A percentile compares a stretch with the other conserved stretches of the same genome.
phyloP scores from a whole-genome alignment of 1,139 yeast species.

The Pichia sp. region DNA sequence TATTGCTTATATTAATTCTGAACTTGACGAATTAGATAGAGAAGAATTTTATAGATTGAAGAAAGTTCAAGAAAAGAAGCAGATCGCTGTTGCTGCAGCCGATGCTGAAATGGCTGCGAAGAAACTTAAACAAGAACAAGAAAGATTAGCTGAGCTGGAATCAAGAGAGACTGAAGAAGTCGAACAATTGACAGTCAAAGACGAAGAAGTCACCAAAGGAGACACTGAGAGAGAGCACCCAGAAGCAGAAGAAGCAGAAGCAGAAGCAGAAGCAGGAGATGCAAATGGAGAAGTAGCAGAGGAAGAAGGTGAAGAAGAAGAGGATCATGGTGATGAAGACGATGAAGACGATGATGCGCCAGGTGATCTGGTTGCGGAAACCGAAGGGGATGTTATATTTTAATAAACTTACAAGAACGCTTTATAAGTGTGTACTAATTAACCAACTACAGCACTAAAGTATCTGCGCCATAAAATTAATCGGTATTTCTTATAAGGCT shows the following conservation, averaged over 20 bases:
- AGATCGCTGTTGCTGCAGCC: constrained; percentile 59
- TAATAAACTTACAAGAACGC: constrained; percentile 13
- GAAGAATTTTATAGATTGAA: constrained; percentile 95
- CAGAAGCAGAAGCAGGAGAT: constrained; percentile 19
- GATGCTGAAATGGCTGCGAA: constrained; percentile 42
- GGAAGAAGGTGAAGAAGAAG: constrained; percentile 9
- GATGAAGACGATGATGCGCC: constrained; percentile 13
- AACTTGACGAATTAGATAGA: constrained; percentile 94
- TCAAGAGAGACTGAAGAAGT: constrained; percentile 16
- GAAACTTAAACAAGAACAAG: constrained; percentile 14
- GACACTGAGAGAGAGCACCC: not conserved
- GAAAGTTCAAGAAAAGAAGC: constrained; percentile 95
- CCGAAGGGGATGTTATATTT: constrained; percentile 43
- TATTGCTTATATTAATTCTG: constrained; percentile 86
- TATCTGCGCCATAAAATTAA: too few relatives aligned
- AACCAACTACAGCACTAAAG: too few relatives aligned
- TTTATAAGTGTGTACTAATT: too few relatives aligned
- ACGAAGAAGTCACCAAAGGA: constrained; percentile 3
- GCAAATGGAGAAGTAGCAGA: constrained; percentile 8
- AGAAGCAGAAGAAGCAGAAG: constrained; percentile 8
- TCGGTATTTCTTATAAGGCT: too few relatives aligned
- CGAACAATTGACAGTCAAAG: constrained; percentile 10
- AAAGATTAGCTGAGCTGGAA: constrained; percentile 13
- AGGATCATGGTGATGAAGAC: not conserved
- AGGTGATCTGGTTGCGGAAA: constrained; percentile 31